These are phyloP conservation scores for Saccharomycopsis schoenii DNA, from an alignment of 805 yeast species.

Conservation along the genomic window DNA sequence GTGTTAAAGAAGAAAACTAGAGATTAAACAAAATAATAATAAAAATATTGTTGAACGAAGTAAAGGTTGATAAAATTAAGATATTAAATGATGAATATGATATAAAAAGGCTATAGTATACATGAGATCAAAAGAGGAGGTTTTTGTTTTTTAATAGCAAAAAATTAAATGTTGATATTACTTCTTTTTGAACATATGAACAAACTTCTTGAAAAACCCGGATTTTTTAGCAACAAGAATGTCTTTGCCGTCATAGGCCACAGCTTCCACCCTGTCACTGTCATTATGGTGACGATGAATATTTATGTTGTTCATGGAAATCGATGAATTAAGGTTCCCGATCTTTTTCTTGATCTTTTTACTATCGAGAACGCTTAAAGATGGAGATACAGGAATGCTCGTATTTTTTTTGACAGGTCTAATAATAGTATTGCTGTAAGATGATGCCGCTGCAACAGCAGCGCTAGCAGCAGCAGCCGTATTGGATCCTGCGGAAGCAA, in stretches of 20 bases:
- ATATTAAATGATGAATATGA: not conserved
- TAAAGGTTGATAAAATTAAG: not conserved
- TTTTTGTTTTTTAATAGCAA: too few relatives aligned
- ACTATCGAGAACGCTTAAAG: not conserved
- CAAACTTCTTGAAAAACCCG: conserved; percentile 5
- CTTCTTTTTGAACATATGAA: conserved; percentile 5
- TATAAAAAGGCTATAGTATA: not conserved
- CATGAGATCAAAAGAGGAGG: not conserved
- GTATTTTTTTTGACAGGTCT: not conserved
- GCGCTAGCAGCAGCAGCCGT: not conserved
- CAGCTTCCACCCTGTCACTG: not conserved
- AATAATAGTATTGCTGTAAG: not conserved
- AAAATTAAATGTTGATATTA: not conserved
- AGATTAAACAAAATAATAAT: not conserved
- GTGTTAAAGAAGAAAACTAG: not conserved
- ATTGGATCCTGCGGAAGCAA: not conserved
- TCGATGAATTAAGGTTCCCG: not conserved
- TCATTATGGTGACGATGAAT: not conserved
- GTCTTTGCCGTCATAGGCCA: not conserved
- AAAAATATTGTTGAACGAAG: not conserved
- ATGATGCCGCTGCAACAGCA: not conserved
- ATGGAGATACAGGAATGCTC: not conserved
- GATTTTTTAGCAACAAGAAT: not conserved
- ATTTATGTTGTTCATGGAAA: not conserved
- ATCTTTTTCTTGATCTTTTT: not conserved